Percentiles rank a stretch among this genome's conserved stretches.
Evolutionary conservation across 164 flowering plant genomes (phyloP).

Genomic region (Sedum album): DNA sequence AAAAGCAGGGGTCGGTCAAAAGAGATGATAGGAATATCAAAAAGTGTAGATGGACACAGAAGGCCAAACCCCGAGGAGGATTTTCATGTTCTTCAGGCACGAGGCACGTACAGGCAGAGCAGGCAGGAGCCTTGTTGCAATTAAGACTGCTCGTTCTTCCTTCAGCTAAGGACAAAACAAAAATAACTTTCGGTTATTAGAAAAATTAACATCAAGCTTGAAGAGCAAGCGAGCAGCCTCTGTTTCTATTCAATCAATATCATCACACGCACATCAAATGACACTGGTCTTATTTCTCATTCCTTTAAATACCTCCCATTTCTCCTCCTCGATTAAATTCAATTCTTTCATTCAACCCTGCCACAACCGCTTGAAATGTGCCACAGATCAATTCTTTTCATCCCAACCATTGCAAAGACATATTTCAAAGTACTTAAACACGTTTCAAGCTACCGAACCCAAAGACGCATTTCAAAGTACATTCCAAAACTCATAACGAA

Average conservation of each 20-base stretch:
- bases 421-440: no score
- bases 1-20: not conserved
- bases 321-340: not conserved
- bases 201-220: not conserved
- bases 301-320: no score
- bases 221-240: conserved; percentile 6
- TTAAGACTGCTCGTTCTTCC: not conserved
- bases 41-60: not conserved
- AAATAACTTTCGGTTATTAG: not conserved
- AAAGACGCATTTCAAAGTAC: no score
- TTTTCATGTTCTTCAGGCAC: not conserved
- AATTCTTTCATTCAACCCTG: not conserved
- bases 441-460: no score
- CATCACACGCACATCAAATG: not conserved
- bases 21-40: no score
- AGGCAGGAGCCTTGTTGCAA: not conserved
- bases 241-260: not conserved
- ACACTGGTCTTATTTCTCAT: not conserved
- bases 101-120: no score
- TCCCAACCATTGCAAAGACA: no score
- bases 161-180: not conserved
- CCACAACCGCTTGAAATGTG: not conserved
- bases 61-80: not conserved
- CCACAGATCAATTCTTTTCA: no score
- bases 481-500: no score